Base-by-base conservation (phyloP, 1,284 basidiomycete genomes). In the Athelia sp. region DNA sequence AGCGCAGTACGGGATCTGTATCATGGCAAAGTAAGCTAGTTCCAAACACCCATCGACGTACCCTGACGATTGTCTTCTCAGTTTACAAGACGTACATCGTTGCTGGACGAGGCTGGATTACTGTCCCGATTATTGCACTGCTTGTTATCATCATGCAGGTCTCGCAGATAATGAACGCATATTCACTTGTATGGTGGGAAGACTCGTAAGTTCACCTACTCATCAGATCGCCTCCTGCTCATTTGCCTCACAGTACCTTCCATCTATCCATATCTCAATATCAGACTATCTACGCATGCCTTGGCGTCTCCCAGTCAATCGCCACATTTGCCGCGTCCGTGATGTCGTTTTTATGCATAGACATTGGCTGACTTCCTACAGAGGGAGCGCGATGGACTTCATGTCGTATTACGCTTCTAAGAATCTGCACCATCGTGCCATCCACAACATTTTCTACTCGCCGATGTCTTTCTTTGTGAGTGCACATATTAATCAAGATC, bases 131-230 rank as follows among this genome's bases (percentile, higher is more conserved):
- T 13, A 67, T 85, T n/a, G 10, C 87, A 2, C 10, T 81, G 1
- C 71, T 76, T 38, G 73, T 84, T 19, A 38, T 78, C 3, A 58
- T 84, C 15, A 86, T 88, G 80, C 90, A 92, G 68, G 76, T 69
- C 13, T 75, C 73, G 52, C 69, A 71, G 56, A 71, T 81, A 50
- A 60, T 77, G 56, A 81, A 76, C 55, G 73, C 72, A 31, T 82
- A 82, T 49, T 82, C 81, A 51, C 68, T 88, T 17, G 80, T 86
- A 8, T 88, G 82, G 79, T 90, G 87, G 87, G 77, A 89, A 62
- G 71, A 71, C 42, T 75, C 87, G 75, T 79, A 53, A 50, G 78
- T 70, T 21, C 18, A 19, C 49, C 21, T 42, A n/a, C 18, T 21
- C 18, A 17, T 17, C 18, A 14, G 21, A 46, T 44, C 4, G 18